phyloP scores from a whole-genome alignment of 768 basidiomycete species.

The Russula griseocarnosa region DNA sequence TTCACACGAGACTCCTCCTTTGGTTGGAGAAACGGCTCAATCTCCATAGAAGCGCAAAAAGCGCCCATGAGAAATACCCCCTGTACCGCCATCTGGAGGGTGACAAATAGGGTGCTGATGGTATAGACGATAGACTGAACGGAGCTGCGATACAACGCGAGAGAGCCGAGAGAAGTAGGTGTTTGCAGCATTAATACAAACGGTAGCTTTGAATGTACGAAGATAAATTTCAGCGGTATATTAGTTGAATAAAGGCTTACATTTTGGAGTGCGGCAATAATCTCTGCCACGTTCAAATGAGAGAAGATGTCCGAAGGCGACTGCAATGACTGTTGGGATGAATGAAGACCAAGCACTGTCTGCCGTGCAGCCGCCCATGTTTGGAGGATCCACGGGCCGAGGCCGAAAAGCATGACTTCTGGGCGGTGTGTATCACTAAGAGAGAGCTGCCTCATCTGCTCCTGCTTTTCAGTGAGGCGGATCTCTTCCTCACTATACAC shows the following conservation, averaged over 20 bases:
- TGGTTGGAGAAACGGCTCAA: constrained; percentile 67
- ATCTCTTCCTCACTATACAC: constrained; percentile 53
- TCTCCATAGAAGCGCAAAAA: constrained; percentile 70
- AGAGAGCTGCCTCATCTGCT: constrained; percentile 69
- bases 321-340: constrained; percentile 33
- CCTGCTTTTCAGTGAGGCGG: constrained; percentile 63
- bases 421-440: constrained; percentile 74
- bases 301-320: constrained; percentile 41
- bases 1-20: constrained; percentile 46
- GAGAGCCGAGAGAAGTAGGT: constrained; percentile 72
- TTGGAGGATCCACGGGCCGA: constrained; percentile 79
- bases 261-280: constrained; percentile 64
- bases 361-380: constrained; percentile 68
- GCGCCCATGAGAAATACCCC: constrained; percentile 84
- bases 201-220: constrained; percentile 52
- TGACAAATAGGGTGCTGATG: constrained; percentile 57
- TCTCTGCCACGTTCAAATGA: constrained; percentile 59
- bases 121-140: constrained; percentile 69
- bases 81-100: constrained; percentile 73
- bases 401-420: constrained; percentile 76
- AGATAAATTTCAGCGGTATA: constrained; percentile 23
- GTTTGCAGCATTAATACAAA: constrained; percentile 68
- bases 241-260: constrained; percentile 39
- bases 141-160: constrained; percentile 75
- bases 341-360: constrained; percentile 55